Evolutionary conservation across 352 stramenopile species (phyloP).

Genomic region (Pythium inflatum): DNA sequence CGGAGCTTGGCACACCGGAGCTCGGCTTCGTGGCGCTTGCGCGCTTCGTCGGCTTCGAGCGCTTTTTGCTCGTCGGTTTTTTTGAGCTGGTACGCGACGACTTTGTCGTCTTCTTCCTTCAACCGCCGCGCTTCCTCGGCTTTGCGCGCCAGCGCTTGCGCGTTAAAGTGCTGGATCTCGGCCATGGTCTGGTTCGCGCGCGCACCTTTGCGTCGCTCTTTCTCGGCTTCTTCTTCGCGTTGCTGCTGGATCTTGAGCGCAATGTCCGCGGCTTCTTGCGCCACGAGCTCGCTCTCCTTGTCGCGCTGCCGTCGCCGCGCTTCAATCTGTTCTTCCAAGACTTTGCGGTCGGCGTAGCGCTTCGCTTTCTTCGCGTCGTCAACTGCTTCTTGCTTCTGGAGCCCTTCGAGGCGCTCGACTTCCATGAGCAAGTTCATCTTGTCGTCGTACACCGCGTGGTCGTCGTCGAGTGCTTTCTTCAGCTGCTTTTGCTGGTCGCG

Average conservation of each 20-base stretch:
- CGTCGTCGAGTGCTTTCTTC: slow-evolving; percentile 63
- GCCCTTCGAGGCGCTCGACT: slow-evolving; percentile 91
- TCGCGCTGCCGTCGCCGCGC: slow-evolving; percentile 58
- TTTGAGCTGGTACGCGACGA: slow-evolving; percentile 71
- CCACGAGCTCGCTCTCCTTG: slow-evolving; percentile 43
- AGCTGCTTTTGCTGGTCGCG: slow-evolving; percentile 91
- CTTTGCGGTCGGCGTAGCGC: slow-evolving; percentile 76
- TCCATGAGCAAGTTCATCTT: slow-evolving; percentile 96
- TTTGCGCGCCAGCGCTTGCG: slow-evolving; percentile 50
- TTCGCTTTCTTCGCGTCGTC: slow-evolving; percentile 91
- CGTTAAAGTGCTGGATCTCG: slow-evolving; percentile 77
- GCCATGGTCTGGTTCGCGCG: slow-evolving; percentile 63
- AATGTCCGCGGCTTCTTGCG: slow-evolving; percentile 90
- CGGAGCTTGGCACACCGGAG: slow-evolving; percentile 75
- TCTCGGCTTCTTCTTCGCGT: slow-evolving; percentile 69
- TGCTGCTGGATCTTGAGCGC: slow-evolving; percentile 81
- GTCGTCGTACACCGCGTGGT: slow-evolving; percentile 90
- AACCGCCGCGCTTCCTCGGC: slow-evolving; percentile 75
- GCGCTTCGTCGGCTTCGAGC: slow-evolving; percentile 67
- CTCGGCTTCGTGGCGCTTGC: slow-evolving; percentile 73
- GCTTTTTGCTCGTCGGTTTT: slow-evolving; percentile 69
- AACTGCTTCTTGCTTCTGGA: slow-evolving; percentile 89
- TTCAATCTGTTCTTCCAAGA: slow-evolving; percentile 89
- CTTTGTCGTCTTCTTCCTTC: slow-evolving; percentile 75
- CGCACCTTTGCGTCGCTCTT: slow-evolving; percentile 67